Evolutionary conservation across 805 yeast species (phyloP).

Genomic region (Grigorovia humatica): DNA sequence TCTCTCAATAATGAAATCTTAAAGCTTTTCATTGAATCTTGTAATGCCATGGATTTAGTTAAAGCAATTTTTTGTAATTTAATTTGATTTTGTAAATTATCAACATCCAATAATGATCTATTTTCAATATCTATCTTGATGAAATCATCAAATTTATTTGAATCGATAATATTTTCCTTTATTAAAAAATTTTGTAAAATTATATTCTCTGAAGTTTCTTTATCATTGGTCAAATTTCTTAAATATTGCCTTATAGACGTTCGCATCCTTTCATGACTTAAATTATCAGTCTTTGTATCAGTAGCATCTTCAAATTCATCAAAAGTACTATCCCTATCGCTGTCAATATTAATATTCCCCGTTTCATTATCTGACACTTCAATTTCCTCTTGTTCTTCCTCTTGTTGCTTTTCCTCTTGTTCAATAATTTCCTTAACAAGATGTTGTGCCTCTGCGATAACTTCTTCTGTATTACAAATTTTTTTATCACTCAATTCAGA

Average conservation of each 20-base stretch:
- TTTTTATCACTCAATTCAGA: neutral
- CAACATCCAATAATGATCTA: constrained; percentile 53
- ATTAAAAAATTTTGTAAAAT: constrained; percentile 44
- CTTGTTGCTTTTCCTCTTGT: neutral
- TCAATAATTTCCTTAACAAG: constrained; percentile 4
- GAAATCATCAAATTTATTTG: constrained; percentile 2
- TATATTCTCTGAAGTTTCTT: constrained; percentile 45
- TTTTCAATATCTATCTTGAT: constrained; percentile 40
- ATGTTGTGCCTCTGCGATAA: neutral
- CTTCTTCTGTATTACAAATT: constrained; percentile 1
- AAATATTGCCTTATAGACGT: constrained; percentile 70
- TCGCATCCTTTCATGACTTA: constrained; percentile 68
- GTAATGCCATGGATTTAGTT: constrained; percentile 43
- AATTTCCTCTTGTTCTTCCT: neutral
- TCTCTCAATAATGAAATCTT: constrained; percentile 42
- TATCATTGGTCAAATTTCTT: constrained; percentile 39
- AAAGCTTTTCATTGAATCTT: constrained; percentile 48
- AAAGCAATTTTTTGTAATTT: constrained; percentile 65
- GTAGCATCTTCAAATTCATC: constrained; percentile 21
- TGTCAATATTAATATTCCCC: constrained; percentile 3
- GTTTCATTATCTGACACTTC: constrained; percentile 1
- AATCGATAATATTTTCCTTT: constrained; percentile 28
- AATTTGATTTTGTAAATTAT: constrained; percentile 50
- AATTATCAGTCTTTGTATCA: constrained; percentile 17
- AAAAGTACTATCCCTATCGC: constrained; percentile 7